These are phyloP conservation scores for Blastobotrys ciferrii DNA, from an alignment of 1,139 yeast species.

Conservation along the genomic window DNA sequence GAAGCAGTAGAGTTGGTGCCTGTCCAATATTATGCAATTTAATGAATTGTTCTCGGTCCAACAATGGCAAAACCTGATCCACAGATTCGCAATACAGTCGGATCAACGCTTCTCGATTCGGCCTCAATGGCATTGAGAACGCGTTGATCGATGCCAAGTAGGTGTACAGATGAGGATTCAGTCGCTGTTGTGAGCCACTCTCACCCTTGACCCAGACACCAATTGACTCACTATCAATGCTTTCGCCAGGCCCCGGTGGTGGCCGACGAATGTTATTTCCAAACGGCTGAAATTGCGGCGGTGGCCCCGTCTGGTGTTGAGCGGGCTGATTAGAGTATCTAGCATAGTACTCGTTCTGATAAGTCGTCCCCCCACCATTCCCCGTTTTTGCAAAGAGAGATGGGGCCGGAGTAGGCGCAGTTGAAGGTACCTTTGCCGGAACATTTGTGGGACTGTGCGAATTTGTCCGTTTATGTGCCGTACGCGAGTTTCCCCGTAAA, in stretches of 20 bases:
- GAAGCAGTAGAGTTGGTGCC: conserved; percentile 42
- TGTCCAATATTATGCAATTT: conserved; percentile 37
- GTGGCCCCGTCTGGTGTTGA: conserved; percentile 2
- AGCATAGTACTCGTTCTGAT: conserved; percentile 11
- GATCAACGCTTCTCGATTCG: conserved; percentile 37
- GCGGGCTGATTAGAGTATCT: conserved; percentile 4
- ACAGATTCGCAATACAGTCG: conserved; percentile 40
- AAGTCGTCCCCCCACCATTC: neutral
- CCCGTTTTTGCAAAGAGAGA: neutral
- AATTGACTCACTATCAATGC: conserved; percentile 30
- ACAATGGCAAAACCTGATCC: conserved; percentile 41
- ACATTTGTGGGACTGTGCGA: conserved; percentile 22
- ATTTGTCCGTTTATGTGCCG: conserved; percentile 22
- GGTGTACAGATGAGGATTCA: conserved; percentile 35
- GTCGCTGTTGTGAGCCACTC: conserved; percentile 27
- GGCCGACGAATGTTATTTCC: neutral
- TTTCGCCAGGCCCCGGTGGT: conserved; percentile 4
- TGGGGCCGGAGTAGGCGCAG: conserved; percentile 8
- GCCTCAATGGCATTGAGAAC: conserved; percentile 39
- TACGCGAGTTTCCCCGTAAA: conserved; percentile 6
- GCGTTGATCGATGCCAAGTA: conserved; percentile 42
- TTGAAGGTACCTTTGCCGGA: conserved; percentile 5
- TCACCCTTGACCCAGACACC: conserved; percentile 40
- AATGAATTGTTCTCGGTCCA: conserved; percentile 40
- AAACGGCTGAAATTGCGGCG: conserved; percentile 5